phyloP scores from a whole-genome alignment of 225 moss, liverwort and hornwort species.

The Pleurozium schreberi region DNA sequence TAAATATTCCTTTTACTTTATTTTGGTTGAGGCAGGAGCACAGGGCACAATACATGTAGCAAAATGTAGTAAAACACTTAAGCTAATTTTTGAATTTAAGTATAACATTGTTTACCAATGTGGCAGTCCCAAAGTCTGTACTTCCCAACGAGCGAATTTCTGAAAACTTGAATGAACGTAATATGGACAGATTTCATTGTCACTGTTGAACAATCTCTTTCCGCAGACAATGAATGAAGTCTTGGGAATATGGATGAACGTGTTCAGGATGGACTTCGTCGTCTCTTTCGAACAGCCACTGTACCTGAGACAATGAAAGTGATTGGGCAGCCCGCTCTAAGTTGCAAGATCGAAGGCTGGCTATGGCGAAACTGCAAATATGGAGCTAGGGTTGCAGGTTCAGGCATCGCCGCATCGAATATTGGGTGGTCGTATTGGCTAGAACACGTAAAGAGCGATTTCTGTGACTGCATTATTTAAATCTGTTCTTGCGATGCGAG shows the following conservation, averaged over 20 bases:
- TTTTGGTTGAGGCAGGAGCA: too few species aligned
- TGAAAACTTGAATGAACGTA: too few species aligned
- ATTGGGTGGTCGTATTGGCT: background rate
- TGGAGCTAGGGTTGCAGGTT: background rate
- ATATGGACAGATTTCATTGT: too few species aligned
- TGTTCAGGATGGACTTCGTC: background rate
- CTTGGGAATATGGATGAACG: background rate
- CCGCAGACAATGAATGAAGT: background rate
- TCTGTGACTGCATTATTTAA: background rate
- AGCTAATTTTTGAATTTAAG: too few species aligned
- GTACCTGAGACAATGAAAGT: background rate
- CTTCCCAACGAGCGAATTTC: too few species aligned
- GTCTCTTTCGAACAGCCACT: background rate
- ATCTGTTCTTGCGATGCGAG: background rate
- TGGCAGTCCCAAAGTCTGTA: too few species aligned
- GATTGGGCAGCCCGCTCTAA: background rate
- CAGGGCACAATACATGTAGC: too few species aligned
- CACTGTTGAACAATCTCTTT: background rate
- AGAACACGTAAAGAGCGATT: background rate
- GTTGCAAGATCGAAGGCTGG: background rate
- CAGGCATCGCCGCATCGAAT: background rate
- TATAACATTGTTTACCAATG: too few species aligned
- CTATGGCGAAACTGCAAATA: background rate
- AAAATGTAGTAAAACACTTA: too few species aligned
- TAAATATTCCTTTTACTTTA: too few species aligned